Conservation (phyloP, 2,329 filamentous ascomycete genomes). For the Exutisphaerella laricina region DNA sequence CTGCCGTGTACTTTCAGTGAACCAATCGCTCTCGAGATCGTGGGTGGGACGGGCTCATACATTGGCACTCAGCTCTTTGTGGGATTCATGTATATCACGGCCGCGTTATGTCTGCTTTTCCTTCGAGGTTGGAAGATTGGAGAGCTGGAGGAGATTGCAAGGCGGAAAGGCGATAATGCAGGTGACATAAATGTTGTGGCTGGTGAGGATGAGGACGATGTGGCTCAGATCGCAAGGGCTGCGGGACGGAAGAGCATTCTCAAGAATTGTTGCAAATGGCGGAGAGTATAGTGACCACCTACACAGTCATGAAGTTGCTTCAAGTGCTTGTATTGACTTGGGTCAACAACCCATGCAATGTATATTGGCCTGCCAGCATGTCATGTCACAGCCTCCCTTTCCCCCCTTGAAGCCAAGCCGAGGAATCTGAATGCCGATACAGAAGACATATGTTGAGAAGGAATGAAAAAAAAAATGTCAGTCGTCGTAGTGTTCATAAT, state of each 20-base stretch:
- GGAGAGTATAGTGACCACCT: conserved; percentile 32
- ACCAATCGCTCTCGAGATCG: conserved; percentile 52
- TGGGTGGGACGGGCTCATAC: conserved; percentile 47
- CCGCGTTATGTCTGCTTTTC: conserved; percentile 49
- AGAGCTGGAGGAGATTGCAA: conserved; percentile 43
- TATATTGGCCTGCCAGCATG: no score
- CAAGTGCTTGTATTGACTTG: no score
- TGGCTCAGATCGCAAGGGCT: conserved; percentile 19
- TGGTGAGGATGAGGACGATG: conserved; percentile 19
- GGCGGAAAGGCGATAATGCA: conserved; percentile 25
- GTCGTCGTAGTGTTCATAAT: no score
- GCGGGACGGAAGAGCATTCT: conserved; percentile 27
- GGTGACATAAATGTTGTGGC: conserved; percentile 25
- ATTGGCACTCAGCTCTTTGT: conserved; percentile 56
- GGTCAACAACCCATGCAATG: no score
- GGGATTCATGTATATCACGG: conserved; percentile 57
- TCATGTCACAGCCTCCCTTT: no score
- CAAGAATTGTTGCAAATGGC: conserved; percentile 28
- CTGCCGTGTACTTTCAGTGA: conserved; percentile 62
- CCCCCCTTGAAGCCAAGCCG: no score
- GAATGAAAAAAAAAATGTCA: no score
- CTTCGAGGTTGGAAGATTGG: conserved; percentile 57
- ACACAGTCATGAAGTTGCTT: no score
- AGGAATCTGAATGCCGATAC: no score
- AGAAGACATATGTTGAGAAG: no score